These are phyloP conservation scores for Lupinus albus DNA, from an alignment of 306 rosid genomes.

Conservation along the genomic window DNA sequence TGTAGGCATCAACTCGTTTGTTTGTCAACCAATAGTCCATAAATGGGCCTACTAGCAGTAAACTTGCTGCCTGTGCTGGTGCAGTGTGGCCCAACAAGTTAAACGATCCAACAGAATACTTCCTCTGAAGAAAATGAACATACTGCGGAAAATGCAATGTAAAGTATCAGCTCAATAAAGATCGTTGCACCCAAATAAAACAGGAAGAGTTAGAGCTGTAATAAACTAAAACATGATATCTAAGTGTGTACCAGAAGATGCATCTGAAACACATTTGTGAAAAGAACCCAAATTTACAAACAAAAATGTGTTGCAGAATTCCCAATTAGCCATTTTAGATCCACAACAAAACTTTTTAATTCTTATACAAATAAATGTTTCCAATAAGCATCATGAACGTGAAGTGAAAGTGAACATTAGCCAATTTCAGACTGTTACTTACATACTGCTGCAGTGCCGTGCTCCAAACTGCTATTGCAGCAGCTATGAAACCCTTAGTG, in stretches of 20 bases:
- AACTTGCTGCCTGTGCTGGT: conserved; percentile 74
- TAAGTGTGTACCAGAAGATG: not conserved
- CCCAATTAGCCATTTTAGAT: conserved; percentile 15
- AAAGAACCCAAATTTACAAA: conserved; percentile 27
- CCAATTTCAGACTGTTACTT: conserved; percentile 46
- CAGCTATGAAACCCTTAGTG: conserved; percentile 76
- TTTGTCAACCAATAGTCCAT: conserved; percentile 74
- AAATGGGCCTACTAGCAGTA: conserved; percentile 71
- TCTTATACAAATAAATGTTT: conserved; percentile 21
- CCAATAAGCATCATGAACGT: conserved; percentile 34
- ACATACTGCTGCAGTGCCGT: conserved; percentile 84
- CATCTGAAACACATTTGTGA: not conserved
- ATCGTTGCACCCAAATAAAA: conserved; percentile 18
- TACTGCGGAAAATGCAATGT: conserved; percentile 58
- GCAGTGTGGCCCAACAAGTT: conserved; percentile 86
- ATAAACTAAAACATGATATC: conserved; percentile 25
- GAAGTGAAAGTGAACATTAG: conserved; percentile 30
- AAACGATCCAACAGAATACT: conserved; percentile 81
- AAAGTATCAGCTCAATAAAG: conserved; percentile 38
- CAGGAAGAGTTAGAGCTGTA: not conserved
- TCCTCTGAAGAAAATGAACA: conserved; percentile 78
- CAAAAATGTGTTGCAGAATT: conserved; percentile 19
- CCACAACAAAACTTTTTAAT: conserved; percentile 26
- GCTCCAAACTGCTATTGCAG: conserved; percentile 77
- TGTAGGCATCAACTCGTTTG: conserved; percentile 65